A percentile compares a stretch with the other conserved stretches of the same genome.
These are phyloP conservation scores for Lunasporangiospora selenospora DNA, from an alignment of 192 early-diverging fungal genomes.

Conservation along the genomic window DNA sequence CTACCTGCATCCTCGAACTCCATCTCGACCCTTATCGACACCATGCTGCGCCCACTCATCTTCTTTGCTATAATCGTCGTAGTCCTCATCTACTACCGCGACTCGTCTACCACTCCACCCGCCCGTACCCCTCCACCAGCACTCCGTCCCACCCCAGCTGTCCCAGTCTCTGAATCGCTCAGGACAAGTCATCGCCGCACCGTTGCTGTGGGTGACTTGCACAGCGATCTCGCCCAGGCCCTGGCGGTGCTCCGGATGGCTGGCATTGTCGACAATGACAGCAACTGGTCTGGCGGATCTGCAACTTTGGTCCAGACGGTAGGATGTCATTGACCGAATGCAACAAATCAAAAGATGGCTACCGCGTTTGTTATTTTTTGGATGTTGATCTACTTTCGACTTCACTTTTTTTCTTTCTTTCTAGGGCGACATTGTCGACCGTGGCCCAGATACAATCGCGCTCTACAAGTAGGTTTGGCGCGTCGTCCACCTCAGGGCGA, in stretches of 20 bases:
- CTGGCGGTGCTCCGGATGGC: conserved; percentile 65
- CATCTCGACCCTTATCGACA: conserved; percentile 5
- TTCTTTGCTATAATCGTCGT: conserved; percentile 16
- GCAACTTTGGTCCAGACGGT: conserved; percentile 75
- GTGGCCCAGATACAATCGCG: conserved; percentile 74
- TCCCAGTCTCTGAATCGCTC: neutral
- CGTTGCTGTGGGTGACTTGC: conserved; percentile 78
- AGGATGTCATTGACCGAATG: too few species aligned
- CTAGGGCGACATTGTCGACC: conserved; percentile 78
- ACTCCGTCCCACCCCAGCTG: neutral
- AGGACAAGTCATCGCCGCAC: conserved; percentile 35
- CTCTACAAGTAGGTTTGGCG: too few species aligned
- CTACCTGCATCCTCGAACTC: neutral
- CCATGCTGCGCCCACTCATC: conserved; percentile 18
- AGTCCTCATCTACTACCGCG: too few species aligned
- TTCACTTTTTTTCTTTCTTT: neutral
- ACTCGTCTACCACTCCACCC: neutral
- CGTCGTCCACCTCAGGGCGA: too few species aligned
- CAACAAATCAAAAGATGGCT: neutral
- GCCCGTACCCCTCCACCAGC: neutral
- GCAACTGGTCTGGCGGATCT: conserved; percentile 64
- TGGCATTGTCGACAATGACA: conserved; percentile 59
- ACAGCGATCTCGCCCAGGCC: conserved; percentile 68
- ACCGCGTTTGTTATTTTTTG: neutral
- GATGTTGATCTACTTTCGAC: neutral